Evolutionary conservation across 139 green algal genomes (phyloP).

Genomic region (Chlamydomonas sphaeroides): DNA sequence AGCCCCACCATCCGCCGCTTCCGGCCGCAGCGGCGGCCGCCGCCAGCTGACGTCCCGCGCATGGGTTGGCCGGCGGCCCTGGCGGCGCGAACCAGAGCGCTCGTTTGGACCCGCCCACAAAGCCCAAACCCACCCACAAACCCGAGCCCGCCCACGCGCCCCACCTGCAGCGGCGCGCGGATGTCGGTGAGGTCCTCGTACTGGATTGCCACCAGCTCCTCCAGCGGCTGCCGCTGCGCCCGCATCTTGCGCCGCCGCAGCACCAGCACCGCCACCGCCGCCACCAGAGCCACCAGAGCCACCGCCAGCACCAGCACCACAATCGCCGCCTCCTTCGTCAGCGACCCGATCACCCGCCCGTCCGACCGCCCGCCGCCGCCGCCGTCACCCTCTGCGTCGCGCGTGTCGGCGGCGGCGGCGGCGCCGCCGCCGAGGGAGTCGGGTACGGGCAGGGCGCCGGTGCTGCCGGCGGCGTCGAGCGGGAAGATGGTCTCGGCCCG

Average conservation of each 20-base stretch:
- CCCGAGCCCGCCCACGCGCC: not conserved
- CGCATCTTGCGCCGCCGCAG: not conserved
- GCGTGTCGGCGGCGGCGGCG: not conserved
- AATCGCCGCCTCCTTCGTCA: not conserved
- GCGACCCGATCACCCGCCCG: not conserved
- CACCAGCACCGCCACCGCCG: not conserved
- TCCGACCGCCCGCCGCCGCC: not conserved
- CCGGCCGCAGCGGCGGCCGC: too few species aligned
- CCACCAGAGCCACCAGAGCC: not conserved
- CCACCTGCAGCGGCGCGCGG: not conserved
- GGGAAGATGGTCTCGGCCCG: not conserved
- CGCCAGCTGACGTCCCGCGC: too few species aligned
- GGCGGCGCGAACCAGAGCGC: too few species aligned
- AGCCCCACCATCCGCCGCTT: too few species aligned
- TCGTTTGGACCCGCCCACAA: too few species aligned
- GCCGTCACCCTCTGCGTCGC: not conserved
- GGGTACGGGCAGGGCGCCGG: not conserved
- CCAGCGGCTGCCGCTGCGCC: constrained; percentile 1
- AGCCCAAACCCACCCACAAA: not conserved
- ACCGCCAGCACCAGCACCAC: constrained; percentile 3
- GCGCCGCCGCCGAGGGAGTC: not conserved
- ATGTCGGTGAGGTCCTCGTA: constrained; percentile 15
- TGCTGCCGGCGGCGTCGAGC: not conserved
- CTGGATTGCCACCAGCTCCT: constrained; percentile 13
- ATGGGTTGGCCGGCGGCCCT: too few species aligned